Evolutionary conservation across 2,329 filamentous ascomycete species (phyloP), one percentile per base, ranked within the genome.

Genomic region (Madurella mycetomatis): DNA sequence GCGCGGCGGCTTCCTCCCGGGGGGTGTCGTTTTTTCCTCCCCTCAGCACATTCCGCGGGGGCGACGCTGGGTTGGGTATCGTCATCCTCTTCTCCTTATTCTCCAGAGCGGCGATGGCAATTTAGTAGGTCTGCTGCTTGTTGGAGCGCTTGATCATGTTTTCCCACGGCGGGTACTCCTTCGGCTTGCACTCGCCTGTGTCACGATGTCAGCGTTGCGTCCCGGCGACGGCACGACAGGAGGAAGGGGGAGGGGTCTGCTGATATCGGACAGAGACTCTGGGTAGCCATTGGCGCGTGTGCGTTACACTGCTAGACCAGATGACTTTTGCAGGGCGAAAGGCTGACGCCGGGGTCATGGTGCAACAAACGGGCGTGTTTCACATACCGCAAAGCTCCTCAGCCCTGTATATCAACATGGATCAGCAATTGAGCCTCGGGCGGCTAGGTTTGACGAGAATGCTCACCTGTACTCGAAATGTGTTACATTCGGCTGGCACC

Each of bases 111-210:
- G 18, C 11, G 39, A 30, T 12, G 44, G 9, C 4, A 32, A 9
- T 50, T 42, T 58, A 60, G 51, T 60, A 58, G 32, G 54, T 55
- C 39, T 47, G 57, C 52, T 66, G 57, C 52, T 66, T 60, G 59
- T 65, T 68, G 57, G 66, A 62, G 58, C 67, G 69, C 59, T 66
- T 68, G 62, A 72, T 71, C 53, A 70, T 62, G 58, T 67, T 67
- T 55, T 70, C 68, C 70, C 70, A 72, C 1, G 65, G 60, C 12
- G 69, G 66, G 30, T 66, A 64, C 16, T 65, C 62, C 41, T 67
- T 67, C 3, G 70, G 70, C 53, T 68, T 71, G 65, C 70, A 72
- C 62, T 71, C 67, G 47, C 69, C 69, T 71, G 51, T 45, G 15
- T n/a, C 5, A 16, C n/a, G 17, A 37, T 44, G 53, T 57, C 44